Evolutionary conservation across 2,329 filamentous ascomycete genomes (phyloP), one percentile per base, ranked within the genome.

Genomic region (Fusarium liriodendri): DNA sequence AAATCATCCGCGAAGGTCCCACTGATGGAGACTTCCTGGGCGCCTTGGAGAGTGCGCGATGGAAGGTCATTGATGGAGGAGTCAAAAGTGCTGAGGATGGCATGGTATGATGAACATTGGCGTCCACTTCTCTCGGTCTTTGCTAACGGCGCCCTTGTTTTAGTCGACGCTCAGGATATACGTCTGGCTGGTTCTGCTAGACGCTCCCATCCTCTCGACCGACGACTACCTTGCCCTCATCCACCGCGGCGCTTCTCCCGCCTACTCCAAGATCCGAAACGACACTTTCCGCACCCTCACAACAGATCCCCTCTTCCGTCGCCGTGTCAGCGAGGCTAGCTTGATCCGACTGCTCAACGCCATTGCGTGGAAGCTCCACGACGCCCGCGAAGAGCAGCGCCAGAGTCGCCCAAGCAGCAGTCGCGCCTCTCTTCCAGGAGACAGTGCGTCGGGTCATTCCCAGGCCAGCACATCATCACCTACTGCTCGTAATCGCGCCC

Each of bases 241-340:
- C 74, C 95, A 97, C 80, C 94, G 97, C 73, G 96, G 97, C 72
- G 94, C 96, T 27, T 98, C 96, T 4, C 95, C 96, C 1, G 95
- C 95, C 54, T 98, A 99, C 85, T 91, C 94, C 79, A 99, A 99
- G 85, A 99, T 99, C 80, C 94, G 95, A 81, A 98, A 99, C 84
- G 97, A 99, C 83, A 98, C 97, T 45, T 98, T 98, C 83, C 94
- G 97, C 77, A 99, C 97, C 1, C 88, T 99, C 64, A 97, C 97
- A 35, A 98, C 96, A 61, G 97, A 99, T 79, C 95, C 96, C n/a
- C 90, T 99, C 38, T 99, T 98, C 87, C 94, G 97, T 71, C 92
- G 97, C 35, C 93, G 96, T 67, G 97, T 99, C 69, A 98, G 95
- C 67, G 97, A 99, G 83, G 97, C 97, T 70, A 97, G 94, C 82